phyloP scores from a whole-genome alignment of 352 stramenopile species.

The Globisporangium echinulatum region DNA sequence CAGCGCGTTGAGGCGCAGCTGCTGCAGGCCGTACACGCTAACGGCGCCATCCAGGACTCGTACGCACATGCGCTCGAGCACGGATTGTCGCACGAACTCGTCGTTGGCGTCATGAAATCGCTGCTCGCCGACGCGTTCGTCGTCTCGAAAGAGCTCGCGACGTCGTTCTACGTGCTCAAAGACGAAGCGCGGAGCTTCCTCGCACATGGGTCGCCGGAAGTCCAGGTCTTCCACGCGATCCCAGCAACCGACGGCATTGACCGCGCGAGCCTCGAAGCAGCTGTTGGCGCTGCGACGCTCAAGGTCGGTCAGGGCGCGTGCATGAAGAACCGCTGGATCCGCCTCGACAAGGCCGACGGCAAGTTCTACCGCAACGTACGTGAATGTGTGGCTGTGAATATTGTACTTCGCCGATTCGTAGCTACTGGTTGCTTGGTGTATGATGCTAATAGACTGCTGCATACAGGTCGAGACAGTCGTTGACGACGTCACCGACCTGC shows the following conservation, averaged over 20 bases:
- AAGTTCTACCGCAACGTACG: conserved; percentile 82
- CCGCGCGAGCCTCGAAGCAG: conserved; percentile 73
- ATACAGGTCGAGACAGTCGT: conserved; percentile 39
- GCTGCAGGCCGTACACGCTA: conserved; percentile 43
- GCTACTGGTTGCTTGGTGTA: no score
- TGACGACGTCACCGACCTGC: conserved; percentile 78
- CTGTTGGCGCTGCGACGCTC: conserved; percentile 78
- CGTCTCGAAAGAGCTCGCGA: conserved; percentile 57
- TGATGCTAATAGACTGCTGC: neutral
- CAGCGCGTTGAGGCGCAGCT: conserved; percentile 62
- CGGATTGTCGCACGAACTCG: conserved; percentile 86
- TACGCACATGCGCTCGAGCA: conserved; percentile 74
- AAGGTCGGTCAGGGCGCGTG: conserved; percentile 96
- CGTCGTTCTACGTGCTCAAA: conserved; percentile 92
- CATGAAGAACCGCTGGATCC: conserved; percentile 98
- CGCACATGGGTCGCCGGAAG: conserved; percentile 67
- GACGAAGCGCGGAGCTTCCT: conserved; percentile 85
- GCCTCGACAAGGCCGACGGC: conserved; percentile 87
- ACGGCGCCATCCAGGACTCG: conserved; percentile 62
- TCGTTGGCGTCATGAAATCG: conserved; percentile 95
- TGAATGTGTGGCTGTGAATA: conserved; percentile 6
- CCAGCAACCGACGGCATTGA: conserved; percentile 57
- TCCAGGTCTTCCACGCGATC: conserved; percentile 82
- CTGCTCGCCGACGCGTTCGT: conserved; percentile 93
- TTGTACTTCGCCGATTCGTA: conserved; percentile 1